Percentiles rank a stretch among this genome's conserved stretches.
phyloP scores from a whole-genome alignment of 345 rosid genomes.

The Mangifera indica region DNA sequence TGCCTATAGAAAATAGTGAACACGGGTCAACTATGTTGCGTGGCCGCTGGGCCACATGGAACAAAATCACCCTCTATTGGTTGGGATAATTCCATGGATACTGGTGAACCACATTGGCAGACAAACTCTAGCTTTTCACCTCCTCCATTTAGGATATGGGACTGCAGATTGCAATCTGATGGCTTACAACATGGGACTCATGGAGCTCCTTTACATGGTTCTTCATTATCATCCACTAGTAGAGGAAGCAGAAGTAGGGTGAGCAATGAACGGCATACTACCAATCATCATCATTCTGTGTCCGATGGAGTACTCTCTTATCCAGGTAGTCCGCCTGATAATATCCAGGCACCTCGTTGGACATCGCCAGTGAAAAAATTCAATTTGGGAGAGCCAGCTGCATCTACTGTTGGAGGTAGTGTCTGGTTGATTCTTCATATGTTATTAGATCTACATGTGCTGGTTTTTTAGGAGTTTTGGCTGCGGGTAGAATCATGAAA shows the following conservation, averaged over 20 bases:
- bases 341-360: slow-evolving; percentile 54
- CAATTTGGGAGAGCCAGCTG: slow-evolving; percentile 39
- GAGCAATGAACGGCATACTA: slow-evolving; percentile 39
- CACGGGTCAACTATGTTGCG: slow-evolving; percentile 96
- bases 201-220: slow-evolving; percentile 36
- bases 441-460: not conserved
- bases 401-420: slow-evolving; percentile 49
- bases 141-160: slow-evolving; percentile 61
- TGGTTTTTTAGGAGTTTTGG: not conserved
- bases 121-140: slow-evolving; percentile 83
- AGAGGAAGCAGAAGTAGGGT: slow-evolving; percentile 54
- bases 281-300: slow-evolving; percentile 64
- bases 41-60: slow-evolving; percentile 96
- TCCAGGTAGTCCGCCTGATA: slow-evolving; percentile 54
- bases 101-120: slow-evolving; percentile 62
- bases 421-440: not conserved
- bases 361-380: slow-evolving; percentile 52
- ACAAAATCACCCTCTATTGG: slow-evolving; percentile 44
- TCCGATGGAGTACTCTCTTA: slow-evolving; percentile 66
- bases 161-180: slow-evolving; percentile 58
- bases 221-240: slow-evolving; percentile 43
- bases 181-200: slow-evolving; percentile 37
- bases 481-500: not conserved
- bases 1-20: slow-evolving; percentile 56
- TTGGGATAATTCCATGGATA: slow-evolving; percentile 41